Conservation (phyloP, 1,284 basidiomycete species). For the Papiliotrema fonsecae region DNA sequence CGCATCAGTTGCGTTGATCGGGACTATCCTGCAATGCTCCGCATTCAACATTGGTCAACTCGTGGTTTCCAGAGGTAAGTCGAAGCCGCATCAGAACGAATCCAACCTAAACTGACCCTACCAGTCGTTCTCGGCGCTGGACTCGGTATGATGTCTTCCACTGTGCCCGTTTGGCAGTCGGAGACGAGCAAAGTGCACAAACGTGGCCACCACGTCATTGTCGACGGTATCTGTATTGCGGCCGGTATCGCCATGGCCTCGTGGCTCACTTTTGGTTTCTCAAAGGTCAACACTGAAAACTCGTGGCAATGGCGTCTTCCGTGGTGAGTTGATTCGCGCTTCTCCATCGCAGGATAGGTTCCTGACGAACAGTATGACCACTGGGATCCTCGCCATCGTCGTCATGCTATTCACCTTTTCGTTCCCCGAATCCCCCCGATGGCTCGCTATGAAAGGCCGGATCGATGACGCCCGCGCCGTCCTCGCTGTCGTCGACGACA, state of each 20-base stretch:
- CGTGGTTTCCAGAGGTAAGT: conserved; percentile 44
- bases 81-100: conserved; percentile 19
- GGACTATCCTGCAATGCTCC: conserved; percentile 43
- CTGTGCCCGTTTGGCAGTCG: conserved; percentile 46
- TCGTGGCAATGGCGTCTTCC: conserved; percentile 46
- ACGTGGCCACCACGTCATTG: conserved; percentile 46
- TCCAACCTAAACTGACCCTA: conserved; percentile 4
- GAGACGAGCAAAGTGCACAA: conserved; percentile 48
- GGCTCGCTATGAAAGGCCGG: conserved; percentile 49
- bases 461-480: conserved; percentile 46
- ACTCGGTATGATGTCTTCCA: conserved; percentile 44
- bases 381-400: conserved; percentile 48
- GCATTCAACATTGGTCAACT: conserved; percentile 40
- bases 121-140: conserved; percentile 27
- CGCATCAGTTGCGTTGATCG: conserved; percentile 37
- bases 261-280: conserved; percentile 42
- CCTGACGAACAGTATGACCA: conserved; percentile 33
- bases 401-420: conserved; percentile 37
- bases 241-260: conserved; percentile 38
- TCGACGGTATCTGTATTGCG: conserved; percentile 42
- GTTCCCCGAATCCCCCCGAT: conserved; percentile 52
- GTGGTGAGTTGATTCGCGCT: conserved; percentile 43
- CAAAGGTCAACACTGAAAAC: conserved; percentile 25
- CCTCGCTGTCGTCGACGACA: conserved; percentile 36
- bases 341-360: conserved; percentile 25